Percentiles rank a stretch among this genome's conserved stretches.
Conservation (phyloP, 2,329 filamentous ascomycete species). For the Aspergillus sp. region DNA sequence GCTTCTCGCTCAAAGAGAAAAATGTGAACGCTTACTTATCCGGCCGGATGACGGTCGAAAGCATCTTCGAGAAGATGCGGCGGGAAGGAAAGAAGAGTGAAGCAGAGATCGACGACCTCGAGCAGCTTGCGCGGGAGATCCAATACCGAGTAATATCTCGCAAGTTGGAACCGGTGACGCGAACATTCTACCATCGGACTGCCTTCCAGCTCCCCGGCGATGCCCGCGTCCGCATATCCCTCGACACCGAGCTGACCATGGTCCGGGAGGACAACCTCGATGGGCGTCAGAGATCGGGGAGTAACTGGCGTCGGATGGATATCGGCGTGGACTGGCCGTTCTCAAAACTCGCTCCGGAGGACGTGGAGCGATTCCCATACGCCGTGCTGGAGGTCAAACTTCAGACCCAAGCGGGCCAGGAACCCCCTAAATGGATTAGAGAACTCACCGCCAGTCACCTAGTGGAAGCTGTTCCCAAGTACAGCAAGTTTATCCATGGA, state of each 20-base stretch:
- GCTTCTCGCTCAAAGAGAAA: constrained; percentile 95
- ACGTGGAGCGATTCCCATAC: constrained; percentile 90
- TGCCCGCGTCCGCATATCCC: constrained; percentile 90
- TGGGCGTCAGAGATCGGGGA: constrained; percentile 68
- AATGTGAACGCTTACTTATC: constrained; percentile 87
- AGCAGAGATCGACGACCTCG: constrained; percentile 84
- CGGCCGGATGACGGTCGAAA: constrained; percentile 78
- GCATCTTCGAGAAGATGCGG: constrained; percentile 93
- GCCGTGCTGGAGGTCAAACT: constrained; percentile 96
- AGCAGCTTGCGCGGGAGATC: constrained; percentile 84
- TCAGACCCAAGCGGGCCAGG: constrained; percentile 91
- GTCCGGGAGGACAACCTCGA: constrained; percentile 92
- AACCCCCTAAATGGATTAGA: constrained; percentile 93
- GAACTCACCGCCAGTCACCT: constrained; percentile 90
- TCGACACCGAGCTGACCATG: constrained; percentile 96
- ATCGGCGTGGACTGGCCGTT: constrained; percentile 97
- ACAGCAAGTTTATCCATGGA: constrained; percentile 98
- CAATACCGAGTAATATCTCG: constrained; percentile 91
- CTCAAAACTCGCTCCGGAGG: constrained; percentile 76
- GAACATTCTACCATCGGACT: constrained; percentile 97
- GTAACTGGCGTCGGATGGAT: constrained; percentile 96
- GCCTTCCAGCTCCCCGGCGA: constrained; percentile 97
- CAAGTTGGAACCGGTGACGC: constrained; percentile 81
- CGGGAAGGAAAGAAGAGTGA: constrained; percentile 92
- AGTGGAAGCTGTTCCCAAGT: constrained; percentile 98